Base-by-base conservation (phyloP, 345 rosid species). In the Aegle marmelos region DNA sequence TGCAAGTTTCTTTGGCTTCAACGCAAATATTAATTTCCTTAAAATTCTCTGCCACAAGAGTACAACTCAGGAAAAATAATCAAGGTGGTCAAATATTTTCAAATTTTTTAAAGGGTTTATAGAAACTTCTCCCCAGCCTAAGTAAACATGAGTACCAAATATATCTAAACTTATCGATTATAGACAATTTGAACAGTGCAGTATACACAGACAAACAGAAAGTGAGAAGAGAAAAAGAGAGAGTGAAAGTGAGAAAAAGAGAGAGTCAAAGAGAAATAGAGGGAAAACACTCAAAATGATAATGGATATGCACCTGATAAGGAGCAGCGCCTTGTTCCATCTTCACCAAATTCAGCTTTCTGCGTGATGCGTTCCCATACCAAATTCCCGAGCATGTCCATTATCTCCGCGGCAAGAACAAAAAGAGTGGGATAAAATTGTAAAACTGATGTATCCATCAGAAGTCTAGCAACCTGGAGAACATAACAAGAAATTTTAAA, bases 371-470 rank as follows among this genome's bases (percentile, higher is more conserved):
- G 94, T 75, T 92, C 86, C 98, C 98, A 93, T 74, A 95, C 98
- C 93, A 95, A 78, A 83, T 91, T 90, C 68, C 98, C 98, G 70
- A 95, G 91, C 90, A 90, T 90, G 84, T 95, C 97, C 81, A 95
- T 78, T 80, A 93, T 82, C 77, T 95, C 98, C 21, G 94, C 88
- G 70, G 87, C 95, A 78, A 91, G 89, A 82, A 92, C 94, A 81
- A 95, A 95, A 74, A 93, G 83, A 34, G 97, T 93, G 78, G 98
- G 98, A 87, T 93, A 95, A 87, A 95, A 95, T 75, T 90, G 91
- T 64, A 83, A 80, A 81, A 93, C 97, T 48, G 98, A 89, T 70
- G 98, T 95, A 83, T 92, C 98, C 91, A 90, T 90, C 85, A 95
- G 88, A 86, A 95, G 98, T 84, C 87, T 90, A 71, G 94, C 89